These are phyloP conservation scores for Chlorella sp. DNA, from an alignment of 139 green algal species.

Conservation along the genomic window DNA sequence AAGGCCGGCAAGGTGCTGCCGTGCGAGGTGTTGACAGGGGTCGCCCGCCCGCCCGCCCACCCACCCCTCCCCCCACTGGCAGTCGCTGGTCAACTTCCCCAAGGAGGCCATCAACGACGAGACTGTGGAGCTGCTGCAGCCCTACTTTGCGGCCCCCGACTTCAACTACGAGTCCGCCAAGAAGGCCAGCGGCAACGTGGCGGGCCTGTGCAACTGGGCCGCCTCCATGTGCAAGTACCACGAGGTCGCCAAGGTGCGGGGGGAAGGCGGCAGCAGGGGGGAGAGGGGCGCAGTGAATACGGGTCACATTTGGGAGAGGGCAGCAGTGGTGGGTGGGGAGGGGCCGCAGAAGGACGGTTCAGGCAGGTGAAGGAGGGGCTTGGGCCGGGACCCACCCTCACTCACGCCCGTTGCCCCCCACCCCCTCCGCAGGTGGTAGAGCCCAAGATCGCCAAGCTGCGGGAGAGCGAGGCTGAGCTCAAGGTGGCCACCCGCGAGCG, in stretches of 20 bases:
- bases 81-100: conserved; percentile 88
- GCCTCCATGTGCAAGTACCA: conserved; percentile 96
- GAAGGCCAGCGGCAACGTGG: conserved; percentile 86
- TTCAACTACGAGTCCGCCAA: conserved; percentile 93
- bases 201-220: conserved; percentile 94
- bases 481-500: conserved; percentile 83
- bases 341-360: background rate
- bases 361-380: too few species aligned
- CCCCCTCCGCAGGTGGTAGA: conserved; percentile 89
- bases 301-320: too few species aligned
- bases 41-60: background rate
- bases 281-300: background rate
- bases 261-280: too few species aligned
- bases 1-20: too few species aligned
- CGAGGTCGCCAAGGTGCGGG: conserved; percentile 71
- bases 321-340: background rate
- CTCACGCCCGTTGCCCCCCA: too few species aligned
- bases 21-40: background rate
- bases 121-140: conserved; percentile 88
- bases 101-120: conserved; percentile 96
- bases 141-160: conserved; percentile 90
- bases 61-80: background rate
- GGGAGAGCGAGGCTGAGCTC: conserved; percentile 85
- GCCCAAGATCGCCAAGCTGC: conserved; percentile 92
- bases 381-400: too few species aligned